These are phyloP conservation scores for Schizosaccharomyces versatilis DNA, from an alignment of 1,139 yeast genomes.

Conservation along the genomic window DNA sequence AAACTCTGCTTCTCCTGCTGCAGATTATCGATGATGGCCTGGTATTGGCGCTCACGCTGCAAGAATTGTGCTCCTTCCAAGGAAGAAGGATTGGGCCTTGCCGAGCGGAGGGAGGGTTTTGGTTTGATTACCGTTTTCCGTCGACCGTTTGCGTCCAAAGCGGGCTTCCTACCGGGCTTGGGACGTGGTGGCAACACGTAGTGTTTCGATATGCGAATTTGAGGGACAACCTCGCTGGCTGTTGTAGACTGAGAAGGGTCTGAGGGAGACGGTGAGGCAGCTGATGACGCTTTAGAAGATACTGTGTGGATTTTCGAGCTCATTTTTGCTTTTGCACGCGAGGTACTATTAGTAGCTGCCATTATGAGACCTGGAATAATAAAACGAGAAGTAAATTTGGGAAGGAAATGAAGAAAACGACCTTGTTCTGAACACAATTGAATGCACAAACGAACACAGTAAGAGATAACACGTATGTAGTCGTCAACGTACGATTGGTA, in stretches of 20 bases:
- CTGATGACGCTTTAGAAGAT: neutral
- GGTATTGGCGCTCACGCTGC: neutral
- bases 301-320: no score
- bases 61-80: neutral
- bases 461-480: no score
- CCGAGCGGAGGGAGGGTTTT: neutral
- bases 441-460: no score
- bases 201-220: neutral
- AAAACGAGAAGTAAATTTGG: no score
- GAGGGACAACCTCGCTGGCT: neutral
- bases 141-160: neutral
- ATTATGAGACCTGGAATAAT: no score
- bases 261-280: neutral
- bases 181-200: conserved; percentile 1
- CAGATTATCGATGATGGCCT: neutral
- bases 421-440: no score
- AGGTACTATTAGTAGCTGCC: no score
- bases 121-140: neutral
- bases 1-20: neutral
- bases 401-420: no score
- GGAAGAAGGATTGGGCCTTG: neutral
- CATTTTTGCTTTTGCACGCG: no score
- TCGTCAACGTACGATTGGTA: no score
- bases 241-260: neutral
- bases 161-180: conserved; percentile 1